phyloP scores from a whole-genome alignment of 1,139 yeast genomes.

The Pichia sp. region DNA sequence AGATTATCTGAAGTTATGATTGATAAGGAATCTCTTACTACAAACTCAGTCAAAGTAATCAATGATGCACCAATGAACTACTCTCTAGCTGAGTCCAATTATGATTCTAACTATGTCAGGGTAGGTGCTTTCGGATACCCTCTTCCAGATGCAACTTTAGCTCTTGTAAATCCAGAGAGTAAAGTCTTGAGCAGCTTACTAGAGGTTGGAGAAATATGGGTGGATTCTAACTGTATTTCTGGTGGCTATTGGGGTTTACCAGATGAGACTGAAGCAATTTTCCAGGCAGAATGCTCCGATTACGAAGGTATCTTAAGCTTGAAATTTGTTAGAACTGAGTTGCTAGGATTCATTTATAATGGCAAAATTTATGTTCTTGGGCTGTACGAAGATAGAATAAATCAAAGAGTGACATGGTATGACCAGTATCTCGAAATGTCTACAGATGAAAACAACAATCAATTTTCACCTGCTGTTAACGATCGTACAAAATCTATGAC shows the following conservation, averaged over 20 bases:
- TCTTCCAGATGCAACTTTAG: conserved; percentile 86
- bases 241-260: conserved; percentile 83
- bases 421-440: conserved; percentile 40
- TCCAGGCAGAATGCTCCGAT: conserved; percentile 77
- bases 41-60: conserved; percentile 70
- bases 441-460: conserved; percentile 10
- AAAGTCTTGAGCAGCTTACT: conserved; percentile 59
- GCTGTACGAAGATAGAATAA: conserved; percentile 82
- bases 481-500: conserved; percentile 1
- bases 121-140: conserved; percentile 95
- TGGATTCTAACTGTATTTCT: conserved; percentile 80
- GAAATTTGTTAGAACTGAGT: conserved; percentile 85
- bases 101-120: conserved; percentile 47
- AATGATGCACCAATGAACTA: conserved; percentile 53
- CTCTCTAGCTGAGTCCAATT: conserved; percentile 38
- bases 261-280: conserved; percentile 66
- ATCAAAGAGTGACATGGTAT: conserved; percentile 68
- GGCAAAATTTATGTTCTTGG: conserved; percentile 90
- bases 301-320: conserved; percentile 62
- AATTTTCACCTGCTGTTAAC: background rate
- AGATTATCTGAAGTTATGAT: conserved; percentile 66
- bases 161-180: conserved; percentile 92
- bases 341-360: conserved; percentile 79
- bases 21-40: conserved; percentile 74
- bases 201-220: conserved; percentile 97